Conservation (phyloP, 1,284 basidiomycete species). For the Grifola frondosa region DNA sequence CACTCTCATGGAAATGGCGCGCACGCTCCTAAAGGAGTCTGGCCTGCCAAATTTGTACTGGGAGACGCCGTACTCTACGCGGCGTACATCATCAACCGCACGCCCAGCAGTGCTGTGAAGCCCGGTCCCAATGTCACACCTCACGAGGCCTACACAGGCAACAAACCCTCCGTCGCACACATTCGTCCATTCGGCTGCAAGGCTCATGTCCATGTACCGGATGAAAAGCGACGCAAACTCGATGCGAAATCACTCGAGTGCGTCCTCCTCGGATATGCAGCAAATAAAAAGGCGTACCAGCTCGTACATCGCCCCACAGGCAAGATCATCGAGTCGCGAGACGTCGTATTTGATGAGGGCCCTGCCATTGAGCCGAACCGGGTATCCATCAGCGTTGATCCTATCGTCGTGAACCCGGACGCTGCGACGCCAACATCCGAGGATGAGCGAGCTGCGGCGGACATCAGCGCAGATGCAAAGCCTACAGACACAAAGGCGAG, state of each 20-base stretch:
- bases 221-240: slow-evolving; percentile 15
- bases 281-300: slow-evolving; percentile 21
- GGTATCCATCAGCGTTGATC: too few relatives aligned
- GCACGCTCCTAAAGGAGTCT: slow-evolving; percentile 23
- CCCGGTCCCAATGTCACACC: slow-evolving; percentile 16
- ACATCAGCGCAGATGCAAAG: too few relatives aligned
- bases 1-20: slow-evolving; percentile 28
- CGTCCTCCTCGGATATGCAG: slow-evolving; percentile 27
- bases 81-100: slow-evolving; percentile 14
- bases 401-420: too few relatives aligned
- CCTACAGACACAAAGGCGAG: too few relatives aligned
- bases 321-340: slow-evolving; percentile 10
- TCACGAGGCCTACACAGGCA: slow-evolving; percentile 15
- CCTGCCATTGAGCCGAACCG: neutral
- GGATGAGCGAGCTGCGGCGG: too few relatives aligned
- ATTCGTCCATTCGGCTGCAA: slow-evolving; percentile 23
- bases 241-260: slow-evolving; percentile 24
- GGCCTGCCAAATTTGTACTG: slow-evolving; percentile 29
- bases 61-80: slow-evolving; percentile 26
- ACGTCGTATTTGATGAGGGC: slow-evolving; percentile 16
- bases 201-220: slow-evolving; percentile 16
- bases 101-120: slow-evolving; percentile 12
- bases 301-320: slow-evolving; percentile 18
- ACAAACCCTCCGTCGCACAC: slow-evolving; percentile 16
- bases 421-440: too few relatives aligned